These are phyloP conservation scores for Gilbertella persicaria DNA, from an alignment of 371 early-diverging fungal species.

Conservation along the genomic window DNA sequence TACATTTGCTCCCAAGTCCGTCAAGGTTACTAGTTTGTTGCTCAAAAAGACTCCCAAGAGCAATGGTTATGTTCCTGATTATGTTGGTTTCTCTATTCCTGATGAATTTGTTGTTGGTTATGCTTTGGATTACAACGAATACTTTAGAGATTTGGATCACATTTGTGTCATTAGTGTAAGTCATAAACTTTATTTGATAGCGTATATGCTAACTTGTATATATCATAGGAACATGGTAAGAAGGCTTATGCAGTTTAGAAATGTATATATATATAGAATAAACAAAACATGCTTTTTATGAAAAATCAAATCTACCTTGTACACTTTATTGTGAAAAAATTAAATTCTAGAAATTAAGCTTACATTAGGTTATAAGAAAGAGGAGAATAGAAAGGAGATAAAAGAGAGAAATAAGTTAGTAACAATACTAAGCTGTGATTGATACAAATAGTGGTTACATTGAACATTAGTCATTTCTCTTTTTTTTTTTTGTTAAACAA, in stretches of 20 bases:
- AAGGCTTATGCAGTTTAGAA: conserved; percentile 40
- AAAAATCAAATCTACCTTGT: too few species aligned
- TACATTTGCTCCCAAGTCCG: conserved; percentile 72
- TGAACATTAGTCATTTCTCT: too few species aligned
- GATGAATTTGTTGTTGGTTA: conserved; percentile 88
- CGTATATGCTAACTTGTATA: conserved; percentile 5
- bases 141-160: conserved; percentile 93
- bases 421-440: too few species aligned
- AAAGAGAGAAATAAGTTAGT: too few species aligned
- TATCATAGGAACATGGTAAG: conserved; percentile 47
- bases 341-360: too few species aligned
- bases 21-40: conserved; percentile 83
- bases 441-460: too few species aligned
- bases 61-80: conserved; percentile 85
- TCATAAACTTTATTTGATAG: background rate
- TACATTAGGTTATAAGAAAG: too few species aligned
- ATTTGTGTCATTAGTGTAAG: conserved; percentile 84
- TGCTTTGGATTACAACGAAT: conserved; percentile 90
- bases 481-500: too few species aligned
- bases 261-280: too few species aligned
- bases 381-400: too few species aligned
- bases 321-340: too few species aligned
- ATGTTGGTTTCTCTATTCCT: conserved; percentile 88
- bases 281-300: too few species aligned
- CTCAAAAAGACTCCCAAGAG: conserved; percentile 85